These are phyloP conservation scores for Phytophthora ohioensis DNA, from an alignment of 352 stramenopile genomes.

Conservation along the genomic window DNA sequence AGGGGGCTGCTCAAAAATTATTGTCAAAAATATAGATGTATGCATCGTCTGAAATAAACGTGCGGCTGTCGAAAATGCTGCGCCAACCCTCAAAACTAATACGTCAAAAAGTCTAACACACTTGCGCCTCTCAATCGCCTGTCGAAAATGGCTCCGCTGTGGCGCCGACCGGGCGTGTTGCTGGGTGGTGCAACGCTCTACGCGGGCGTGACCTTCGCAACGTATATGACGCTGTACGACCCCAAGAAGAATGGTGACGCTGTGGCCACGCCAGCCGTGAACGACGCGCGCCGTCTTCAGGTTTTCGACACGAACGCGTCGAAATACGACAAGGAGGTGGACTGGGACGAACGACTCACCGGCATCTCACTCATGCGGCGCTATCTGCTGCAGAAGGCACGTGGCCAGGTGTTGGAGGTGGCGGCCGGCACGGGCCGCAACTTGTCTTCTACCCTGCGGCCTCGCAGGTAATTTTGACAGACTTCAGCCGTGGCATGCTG, in stretches of 20 bases:
- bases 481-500: conserved; percentile 84
- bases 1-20: too few species aligned
- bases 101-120: not conserved
- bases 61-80: too few species aligned
- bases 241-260: conserved; percentile 42
- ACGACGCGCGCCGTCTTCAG: conserved; percentile 57
- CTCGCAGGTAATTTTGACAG: conserved; percentile 65
- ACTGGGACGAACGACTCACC: conserved; percentile 80
- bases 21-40: too few species aligned
- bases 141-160: conserved; percentile 41
- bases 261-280: conserved; percentile 48
- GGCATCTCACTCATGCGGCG: conserved; percentile 85
- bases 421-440: conserved; percentile 95
- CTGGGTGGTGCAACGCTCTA: conserved; percentile 70
- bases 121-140: not conserved
- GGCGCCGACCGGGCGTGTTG: conserved; percentile 61
- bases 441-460: conserved; percentile 85
- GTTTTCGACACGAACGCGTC: conserved; percentile 79
- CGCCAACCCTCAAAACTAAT: too few species aligned
- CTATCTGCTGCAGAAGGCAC: conserved; percentile 75
- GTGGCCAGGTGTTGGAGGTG: conserved; percentile 93
- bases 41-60: too few species aligned
- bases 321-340: conserved; percentile 83
- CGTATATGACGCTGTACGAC: conserved; percentile 83
- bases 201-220: conserved; percentile 54